Evolutionary conservation across 2,329 filamentous ascomycete species (phyloP).

Genomic region (Fusarium sp.): DNA sequence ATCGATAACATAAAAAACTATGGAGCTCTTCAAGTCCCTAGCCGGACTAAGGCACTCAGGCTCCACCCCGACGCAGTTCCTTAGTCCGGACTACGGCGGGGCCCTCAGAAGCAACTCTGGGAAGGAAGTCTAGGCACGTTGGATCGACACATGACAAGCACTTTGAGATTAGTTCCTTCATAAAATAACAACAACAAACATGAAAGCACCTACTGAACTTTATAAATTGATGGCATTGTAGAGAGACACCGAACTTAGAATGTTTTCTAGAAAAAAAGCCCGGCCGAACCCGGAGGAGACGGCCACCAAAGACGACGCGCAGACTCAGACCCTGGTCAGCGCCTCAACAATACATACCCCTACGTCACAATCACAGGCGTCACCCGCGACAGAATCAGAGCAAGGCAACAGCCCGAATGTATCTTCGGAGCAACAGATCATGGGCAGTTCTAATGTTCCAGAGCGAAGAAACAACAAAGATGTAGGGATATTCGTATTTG

Average conservation of each 20-base stretch:
- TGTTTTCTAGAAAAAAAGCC: slow-evolving; percentile 53
- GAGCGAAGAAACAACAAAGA: slow-evolving; percentile 30
- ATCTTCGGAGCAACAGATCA: slow-evolving; percentile 33
- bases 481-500: slow-evolving; percentile 13
- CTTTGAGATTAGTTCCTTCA: slow-evolving; percentile 23
- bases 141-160: slow-evolving; percentile 40
- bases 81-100: slow-evolving; percentile 13
- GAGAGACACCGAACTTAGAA: slow-evolving; percentile 26
- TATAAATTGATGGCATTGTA: slow-evolving; percentile 18
- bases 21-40: slow-evolving; percentile 2
- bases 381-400: slow-evolving; percentile 38
- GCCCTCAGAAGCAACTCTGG: slow-evolving; percentile 11
- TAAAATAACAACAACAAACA: slow-evolving; percentile 20
- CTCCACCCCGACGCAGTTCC: slow-evolving; percentile 6
- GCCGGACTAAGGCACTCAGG: not conserved
- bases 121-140: slow-evolving; percentile 25
- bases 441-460: slow-evolving; percentile 15
- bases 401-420: slow-evolving; percentile 32
- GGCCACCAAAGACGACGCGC: slow-evolving; percentile 28
- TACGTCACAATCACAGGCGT: slow-evolving; percentile 48
- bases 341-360: slow-evolving; percentile 32
- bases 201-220: slow-evolving; percentile 11
- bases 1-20: slow-evolving; percentile 27
- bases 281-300: slow-evolving; percentile 48
- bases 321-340: slow-evolving; percentile 32